Conservation (phyloP, 805 yeast genomes). For the Candida nitratophila region DNA sequence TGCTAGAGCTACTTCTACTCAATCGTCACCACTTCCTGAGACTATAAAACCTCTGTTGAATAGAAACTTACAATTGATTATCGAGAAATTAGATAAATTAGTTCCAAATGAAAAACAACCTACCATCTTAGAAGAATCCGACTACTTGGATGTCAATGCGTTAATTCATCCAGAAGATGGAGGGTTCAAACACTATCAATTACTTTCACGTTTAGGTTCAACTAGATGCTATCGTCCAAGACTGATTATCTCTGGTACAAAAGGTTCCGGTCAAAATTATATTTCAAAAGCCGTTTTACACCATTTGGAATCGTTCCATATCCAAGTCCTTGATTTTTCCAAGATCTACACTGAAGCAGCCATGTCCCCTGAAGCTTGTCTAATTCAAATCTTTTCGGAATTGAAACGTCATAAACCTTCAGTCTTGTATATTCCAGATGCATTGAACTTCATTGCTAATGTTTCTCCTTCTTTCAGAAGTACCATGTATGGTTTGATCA, state of each 20-base stretch:
- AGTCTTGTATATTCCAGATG: constrained; percentile 73
- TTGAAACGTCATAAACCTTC: constrained; percentile 88
- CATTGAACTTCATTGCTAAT: constrained; percentile 68
- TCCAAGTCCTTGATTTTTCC: constrained; percentile 80
- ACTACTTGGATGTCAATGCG: constrained; percentile 51
- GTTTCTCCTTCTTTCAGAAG: constrained; percentile 65
- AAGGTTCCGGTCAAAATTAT: constrained; percentile 85
- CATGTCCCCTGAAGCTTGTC: constrained; percentile 72
- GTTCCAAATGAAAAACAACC: constrained; percentile 54
- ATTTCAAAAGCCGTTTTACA: constrained; percentile 76
- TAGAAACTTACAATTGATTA: constrained; percentile 40
- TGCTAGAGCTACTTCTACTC: constrained; percentile 66
- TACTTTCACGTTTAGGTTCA: constrained; percentile 30
- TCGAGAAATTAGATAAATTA: constrained; percentile 42
- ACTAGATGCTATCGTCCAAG: constrained; percentile 79
- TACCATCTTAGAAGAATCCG: constrained; percentile 61
- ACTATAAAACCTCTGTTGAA: constrained; percentile 58
- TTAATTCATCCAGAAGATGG: constrained; percentile 43
- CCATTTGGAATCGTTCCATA: constrained; percentile 80
- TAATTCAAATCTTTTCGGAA: constrained; percentile 80
- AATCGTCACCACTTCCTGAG: constrained; percentile 74
- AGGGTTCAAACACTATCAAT: constrained; percentile 64
- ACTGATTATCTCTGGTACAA: constrained; percentile 60
- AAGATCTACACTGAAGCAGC: constrained; percentile 71
- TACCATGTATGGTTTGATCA: constrained; percentile 61